These are phyloP conservation scores for Penicillium sp. DNA, from an alignment of 2,329 filamentous ascomycete species.

Conservation along the genomic window DNA sequence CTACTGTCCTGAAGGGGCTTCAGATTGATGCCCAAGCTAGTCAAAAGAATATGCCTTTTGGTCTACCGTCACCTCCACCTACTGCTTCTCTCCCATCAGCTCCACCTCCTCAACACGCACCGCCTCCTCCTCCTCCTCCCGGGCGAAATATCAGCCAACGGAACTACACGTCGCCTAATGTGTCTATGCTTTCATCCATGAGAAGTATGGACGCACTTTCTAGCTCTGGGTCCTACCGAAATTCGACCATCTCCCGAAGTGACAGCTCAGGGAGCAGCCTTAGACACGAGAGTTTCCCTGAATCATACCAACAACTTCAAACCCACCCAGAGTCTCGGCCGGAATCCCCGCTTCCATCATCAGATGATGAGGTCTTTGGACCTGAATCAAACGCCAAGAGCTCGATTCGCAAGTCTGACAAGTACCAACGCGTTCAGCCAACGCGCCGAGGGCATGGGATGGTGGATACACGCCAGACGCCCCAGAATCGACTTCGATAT, in stretches of 20 bases:
- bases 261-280: slow-evolving; percentile 27
- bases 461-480: slow-evolving; percentile 6
- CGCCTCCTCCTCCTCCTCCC: slow-evolving; percentile 8
- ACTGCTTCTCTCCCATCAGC: slow-evolving; percentile 26
- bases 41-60: slow-evolving; percentile 22
- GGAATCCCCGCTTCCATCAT: slow-evolving; percentile 41
- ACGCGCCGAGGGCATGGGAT: slow-evolving; percentile 14
- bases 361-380: slow-evolving; percentile 40
- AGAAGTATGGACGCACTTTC: slow-evolving; percentile 15
- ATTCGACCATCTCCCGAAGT: slow-evolving; percentile 22
- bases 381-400: slow-evolving; percentile 10
- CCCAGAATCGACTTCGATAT: slow-evolving; percentile 10
- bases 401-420: slow-evolving; percentile 15
- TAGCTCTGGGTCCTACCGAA: slow-evolving; percentile 11
- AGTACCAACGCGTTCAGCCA: slow-evolving; percentile 11
- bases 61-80: slow-evolving; percentile 29
- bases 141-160: slow-evolving; percentile 12
- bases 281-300: slow-evolving; percentile 20
- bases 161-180: slow-evolving; percentile 20
- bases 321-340: slow-evolving; percentile 29
- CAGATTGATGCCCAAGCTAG: slow-evolving; percentile 15
- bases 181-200: background rate
- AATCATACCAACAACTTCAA: slow-evolving; percentile 16
- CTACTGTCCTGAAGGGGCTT: slow-evolving; percentile 8
- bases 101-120: slow-evolving; percentile 22